A percentile compares a stretch with the other conserved stretches of the same genome.
Evolutionary conservation across 176 grass and related monocot genomes (phyloP).

Genomic region (Eremochloa ophiuroides): DNA sequence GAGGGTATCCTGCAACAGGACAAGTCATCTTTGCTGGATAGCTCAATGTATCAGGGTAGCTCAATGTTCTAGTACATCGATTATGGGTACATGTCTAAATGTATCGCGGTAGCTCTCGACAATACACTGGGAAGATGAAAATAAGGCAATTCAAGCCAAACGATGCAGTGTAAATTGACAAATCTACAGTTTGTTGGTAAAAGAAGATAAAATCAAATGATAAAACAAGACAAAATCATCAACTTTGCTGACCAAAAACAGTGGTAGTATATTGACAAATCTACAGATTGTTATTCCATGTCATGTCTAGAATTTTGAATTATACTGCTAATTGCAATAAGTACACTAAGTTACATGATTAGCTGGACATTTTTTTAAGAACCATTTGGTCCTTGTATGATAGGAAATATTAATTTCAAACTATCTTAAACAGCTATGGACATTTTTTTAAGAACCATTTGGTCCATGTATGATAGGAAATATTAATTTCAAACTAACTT

Average conservation of each 20-base stretch:
- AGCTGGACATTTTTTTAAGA: not conserved
- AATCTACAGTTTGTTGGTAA: not conserved
- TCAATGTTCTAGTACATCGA: not conserved
- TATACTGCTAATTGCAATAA: not conserved
- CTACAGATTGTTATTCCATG: not conserved
- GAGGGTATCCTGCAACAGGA: no score
- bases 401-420: not conserved
- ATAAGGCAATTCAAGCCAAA: not conserved
- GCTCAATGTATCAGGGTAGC: no score
- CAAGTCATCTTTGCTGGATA: no score
- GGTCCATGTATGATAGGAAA: not conserved
- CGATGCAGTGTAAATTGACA: not conserved
- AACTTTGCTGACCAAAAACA: not conserved
- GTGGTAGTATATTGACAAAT: not conserved
- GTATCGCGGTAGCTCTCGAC: not conserved
- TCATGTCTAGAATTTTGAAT: not conserved
- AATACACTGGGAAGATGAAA: not conserved
- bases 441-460: not conserved
- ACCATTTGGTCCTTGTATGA: not conserved
- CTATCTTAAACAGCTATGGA: not conserved
- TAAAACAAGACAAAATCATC: not conserved
- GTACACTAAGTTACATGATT: not conserved
- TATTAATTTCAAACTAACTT: not conserved
- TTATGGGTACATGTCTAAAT: not conserved
- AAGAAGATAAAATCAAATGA: not conserved